These are phyloP conservation scores for Fusarium albidum DNA, from an alignment of 2,329 filamentous ascomycete genomes.

Conservation along the genomic window DNA sequence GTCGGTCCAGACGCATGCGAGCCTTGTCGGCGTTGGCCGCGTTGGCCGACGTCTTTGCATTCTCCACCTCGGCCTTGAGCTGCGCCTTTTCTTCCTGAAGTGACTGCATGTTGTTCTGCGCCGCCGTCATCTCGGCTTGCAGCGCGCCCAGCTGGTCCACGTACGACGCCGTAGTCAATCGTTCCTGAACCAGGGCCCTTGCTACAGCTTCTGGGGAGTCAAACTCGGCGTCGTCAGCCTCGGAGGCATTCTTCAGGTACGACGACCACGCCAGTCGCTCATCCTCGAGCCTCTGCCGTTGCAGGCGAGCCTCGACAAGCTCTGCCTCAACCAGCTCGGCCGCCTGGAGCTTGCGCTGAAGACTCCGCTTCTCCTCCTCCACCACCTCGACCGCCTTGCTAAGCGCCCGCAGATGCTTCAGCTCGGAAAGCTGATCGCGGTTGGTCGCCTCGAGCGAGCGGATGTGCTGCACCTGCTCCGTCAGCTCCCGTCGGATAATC, in stretches of 20 bases:
- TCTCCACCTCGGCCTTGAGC: slow-evolving; percentile 75
- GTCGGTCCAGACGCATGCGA: slow-evolving; percentile 81
- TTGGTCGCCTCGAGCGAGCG: slow-evolving; percentile 82
- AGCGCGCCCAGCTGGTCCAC: slow-evolving; percentile 81
- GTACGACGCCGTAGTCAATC: slow-evolving; percentile 80
- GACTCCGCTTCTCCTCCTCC: slow-evolving; percentile 89
- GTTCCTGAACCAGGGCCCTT: slow-evolving; percentile 82
- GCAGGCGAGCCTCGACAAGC: slow-evolving; percentile 79
- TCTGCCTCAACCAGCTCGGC: slow-evolving; percentile 79
- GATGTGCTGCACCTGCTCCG: slow-evolving; percentile 92
- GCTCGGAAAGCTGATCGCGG: slow-evolving; percentile 78
- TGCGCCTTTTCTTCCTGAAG: slow-evolving; percentile 75
- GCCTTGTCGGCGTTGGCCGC: slow-evolving; percentile 68
- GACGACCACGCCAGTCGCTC: slow-evolving; percentile 88
- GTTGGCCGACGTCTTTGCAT: slow-evolving; percentile 62
- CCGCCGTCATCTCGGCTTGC: slow-evolving; percentile 79
- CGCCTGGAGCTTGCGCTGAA: slow-evolving; percentile 80
- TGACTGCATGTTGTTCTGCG: slow-evolving; percentile 76
- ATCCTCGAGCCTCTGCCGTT: slow-evolving; percentile 87
- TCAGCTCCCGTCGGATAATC: slow-evolving; percentile 86
- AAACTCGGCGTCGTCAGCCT: slow-evolving; percentile 74
- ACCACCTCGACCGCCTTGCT: slow-evolving; percentile 92
- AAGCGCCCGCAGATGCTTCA: slow-evolving; percentile 81
- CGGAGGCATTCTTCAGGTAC: slow-evolving; percentile 76
- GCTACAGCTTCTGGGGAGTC: slow-evolving; percentile 89